Percentiles rank a stretch among this genome's conserved stretches.
Conservation (phyloP, 352 stramenopile species). For the Pythium coloratum region DNA sequence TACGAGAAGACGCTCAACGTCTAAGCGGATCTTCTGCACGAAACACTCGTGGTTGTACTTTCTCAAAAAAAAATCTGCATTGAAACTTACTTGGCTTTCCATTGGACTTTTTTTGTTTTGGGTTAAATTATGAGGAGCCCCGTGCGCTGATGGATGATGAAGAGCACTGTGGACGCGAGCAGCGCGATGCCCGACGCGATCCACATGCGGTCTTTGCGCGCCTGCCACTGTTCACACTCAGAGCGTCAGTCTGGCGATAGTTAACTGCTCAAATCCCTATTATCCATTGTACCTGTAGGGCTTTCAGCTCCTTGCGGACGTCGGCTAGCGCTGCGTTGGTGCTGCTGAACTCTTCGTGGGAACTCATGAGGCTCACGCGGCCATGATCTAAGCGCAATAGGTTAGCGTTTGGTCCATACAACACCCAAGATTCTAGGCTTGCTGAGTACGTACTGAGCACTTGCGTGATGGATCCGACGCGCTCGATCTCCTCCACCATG, state of each 20-base stretch:
- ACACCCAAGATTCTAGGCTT: not conserved
- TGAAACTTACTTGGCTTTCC: not conserved
- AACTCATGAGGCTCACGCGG: conserved; percentile 52
- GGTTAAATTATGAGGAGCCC: conserved; percentile 62
- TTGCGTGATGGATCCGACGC: conserved; percentile 61
- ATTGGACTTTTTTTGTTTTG: not conserved
- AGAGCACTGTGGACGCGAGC: conserved; percentile 63
- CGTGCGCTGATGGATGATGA: conserved; percentile 78
- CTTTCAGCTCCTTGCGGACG: conserved; percentile 63
- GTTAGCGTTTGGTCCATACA: not conserved
- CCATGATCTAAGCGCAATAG: conserved; percentile 42
- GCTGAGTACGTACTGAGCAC: conserved; percentile 39
- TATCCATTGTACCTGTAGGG: conserved; percentile 28
- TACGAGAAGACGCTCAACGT: conserved; percentile 86
- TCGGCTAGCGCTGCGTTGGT: conserved; percentile 57
- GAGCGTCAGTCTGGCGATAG: not conserved
- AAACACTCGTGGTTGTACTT: not conserved
- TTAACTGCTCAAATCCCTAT: too few species aligned
- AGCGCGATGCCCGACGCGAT: conserved; percentile 64
- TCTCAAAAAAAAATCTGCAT: conserved; percentile 4
- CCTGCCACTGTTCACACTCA: conserved; percentile 58
- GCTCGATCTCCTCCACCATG: conserved; percentile 75
- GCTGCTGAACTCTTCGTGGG: conserved; percentile 57
- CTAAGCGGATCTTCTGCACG: conserved; percentile 28
- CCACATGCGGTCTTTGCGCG: conserved; percentile 75